A percentile compares a stretch with the other conserved stretches of the same genome.
phyloP scores from a whole-genome alignment of 2,329 filamentous ascomycete species.

The Fusarium transvaalense region DNA sequence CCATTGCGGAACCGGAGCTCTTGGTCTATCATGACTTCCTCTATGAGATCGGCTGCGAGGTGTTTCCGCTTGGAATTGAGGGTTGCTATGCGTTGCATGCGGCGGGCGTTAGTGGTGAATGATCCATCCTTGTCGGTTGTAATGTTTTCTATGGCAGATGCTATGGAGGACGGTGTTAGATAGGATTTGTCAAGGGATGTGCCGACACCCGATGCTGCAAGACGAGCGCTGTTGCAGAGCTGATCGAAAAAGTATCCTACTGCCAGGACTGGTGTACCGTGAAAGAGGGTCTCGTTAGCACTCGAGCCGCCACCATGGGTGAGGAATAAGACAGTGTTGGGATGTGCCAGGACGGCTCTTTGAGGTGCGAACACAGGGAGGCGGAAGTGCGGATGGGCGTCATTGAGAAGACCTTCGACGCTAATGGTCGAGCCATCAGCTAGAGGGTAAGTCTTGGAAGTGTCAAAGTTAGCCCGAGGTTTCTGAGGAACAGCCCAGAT shows the following conservation, averaged over 20 bases:
- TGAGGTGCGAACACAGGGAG: constrained; percentile 57
- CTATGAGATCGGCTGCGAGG: constrained; percentile 56
- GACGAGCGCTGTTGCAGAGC: constrained; percentile 53
- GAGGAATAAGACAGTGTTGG: constrained; percentile 53
- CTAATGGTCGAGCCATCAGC: constrained; percentile 26
- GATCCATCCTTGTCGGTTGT: constrained; percentile 49
- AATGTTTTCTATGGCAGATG: constrained; percentile 47
- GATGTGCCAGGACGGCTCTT: constrained; percentile 55
- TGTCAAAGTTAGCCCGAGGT: constrained; percentile 43
- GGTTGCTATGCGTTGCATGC: constrained; percentile 56
- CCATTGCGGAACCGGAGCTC: constrained; percentile 43
- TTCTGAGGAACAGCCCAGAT: constrained; percentile 54
- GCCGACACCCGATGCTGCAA: constrained; percentile 53
- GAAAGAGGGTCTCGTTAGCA: constrained; percentile 57
- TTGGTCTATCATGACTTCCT: constrained; percentile 57
- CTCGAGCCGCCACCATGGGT: constrained; percentile 58
- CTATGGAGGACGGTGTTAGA: constrained; percentile 53
- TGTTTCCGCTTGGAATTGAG: constrained; percentile 55
- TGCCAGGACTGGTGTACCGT: constrained; percentile 54
- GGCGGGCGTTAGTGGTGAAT: constrained; percentile 51
- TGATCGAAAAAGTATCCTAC: constrained; percentile 60
- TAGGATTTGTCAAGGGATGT: constrained; percentile 54
- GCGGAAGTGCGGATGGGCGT: constrained; percentile 49
- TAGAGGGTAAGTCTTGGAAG: constrained; percentile 21
- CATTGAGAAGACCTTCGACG: constrained; percentile 44